Evolutionary conservation across 768 basidiomycete genomes (phyloP).

Genomic region (Tulasnella sp.): DNA sequence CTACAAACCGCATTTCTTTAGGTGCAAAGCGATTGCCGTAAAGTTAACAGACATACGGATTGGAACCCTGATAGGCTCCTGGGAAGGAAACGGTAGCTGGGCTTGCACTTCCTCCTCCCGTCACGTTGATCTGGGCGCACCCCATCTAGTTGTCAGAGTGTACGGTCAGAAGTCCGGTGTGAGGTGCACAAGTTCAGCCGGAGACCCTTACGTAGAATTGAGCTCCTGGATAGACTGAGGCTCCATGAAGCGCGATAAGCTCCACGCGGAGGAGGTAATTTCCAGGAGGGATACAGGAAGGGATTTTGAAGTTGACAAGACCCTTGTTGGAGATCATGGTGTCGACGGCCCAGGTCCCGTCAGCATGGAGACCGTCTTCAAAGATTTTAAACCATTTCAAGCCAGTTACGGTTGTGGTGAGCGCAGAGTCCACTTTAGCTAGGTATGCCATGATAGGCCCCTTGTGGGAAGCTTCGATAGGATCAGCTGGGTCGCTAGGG

Average conservation of each 20-base stretch:
- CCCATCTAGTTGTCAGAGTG: constrained; percentile 2
- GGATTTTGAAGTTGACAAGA: constrained; percentile 48
- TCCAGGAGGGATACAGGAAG: constrained; percentile 45
- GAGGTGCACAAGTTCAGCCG: not conserved
- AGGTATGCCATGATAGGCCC: constrained; percentile 52
- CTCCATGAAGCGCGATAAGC: constrained; percentile 42
- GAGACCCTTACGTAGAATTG: constrained; percentile 32
- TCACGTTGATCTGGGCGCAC: constrained; percentile 41
- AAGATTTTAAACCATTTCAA: constrained; percentile 53
- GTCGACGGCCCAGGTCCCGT: constrained; percentile 47
- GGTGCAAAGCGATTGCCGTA: no score
- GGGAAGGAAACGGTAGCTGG: constrained; percentile 30
- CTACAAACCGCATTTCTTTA: not conserved
- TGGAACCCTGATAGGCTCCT: constrained; percentile 29
- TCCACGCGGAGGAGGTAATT: constrained; percentile 51
- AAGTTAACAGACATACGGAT: not conserved
- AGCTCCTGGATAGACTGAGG: constrained; percentile 46
- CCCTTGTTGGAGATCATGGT: constrained; percentile 48
- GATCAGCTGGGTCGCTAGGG: constrained; percentile 43
- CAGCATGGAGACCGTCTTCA: constrained; percentile 35
- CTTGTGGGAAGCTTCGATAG: constrained; percentile 41
- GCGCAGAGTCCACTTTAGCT: constrained; percentile 46
- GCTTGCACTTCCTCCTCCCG: constrained; percentile 36
- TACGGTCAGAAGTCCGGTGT: not conserved
- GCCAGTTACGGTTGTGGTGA: constrained; percentile 46